Conservation (phyloP, 2,329 filamentous ascomycete species). For the Endothia cerciana region DNA sequence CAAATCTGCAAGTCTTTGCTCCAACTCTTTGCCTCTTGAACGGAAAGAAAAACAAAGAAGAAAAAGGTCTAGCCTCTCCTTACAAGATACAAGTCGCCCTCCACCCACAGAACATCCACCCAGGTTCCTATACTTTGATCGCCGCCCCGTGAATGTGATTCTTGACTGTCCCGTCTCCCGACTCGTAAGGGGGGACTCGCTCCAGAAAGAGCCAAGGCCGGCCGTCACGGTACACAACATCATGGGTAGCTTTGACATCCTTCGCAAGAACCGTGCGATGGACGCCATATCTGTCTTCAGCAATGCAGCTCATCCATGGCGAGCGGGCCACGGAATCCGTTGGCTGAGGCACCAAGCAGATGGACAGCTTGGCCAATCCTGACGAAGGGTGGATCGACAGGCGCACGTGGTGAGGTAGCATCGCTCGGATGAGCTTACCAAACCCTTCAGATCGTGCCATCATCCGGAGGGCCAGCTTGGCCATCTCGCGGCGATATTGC, state of each 20-base stretch:
- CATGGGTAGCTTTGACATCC: not conserved
- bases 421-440: not conserved
- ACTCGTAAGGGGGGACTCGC: not conserved
- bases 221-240: not conserved
- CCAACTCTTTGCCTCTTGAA: too few relatives aligned
- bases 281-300: not conserved
- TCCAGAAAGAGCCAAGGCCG: not conserved
- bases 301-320: slow-evolving; percentile 1
- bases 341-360: not conserved
- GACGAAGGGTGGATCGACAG: not conserved
- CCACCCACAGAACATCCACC: not conserved
- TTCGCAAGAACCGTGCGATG: not conserved
- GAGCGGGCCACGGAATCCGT: not conserved
- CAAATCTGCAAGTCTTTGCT: too few relatives aligned
- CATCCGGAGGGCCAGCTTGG: not conserved
- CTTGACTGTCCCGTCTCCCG: not conserved
- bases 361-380: not conserved
- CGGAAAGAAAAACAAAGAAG: too few relatives aligned
- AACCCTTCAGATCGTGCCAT: not conserved
- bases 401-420: not conserved
- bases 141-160: not conserved
- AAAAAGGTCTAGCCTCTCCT: not conserved
- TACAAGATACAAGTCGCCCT: not conserved
- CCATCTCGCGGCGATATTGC: not conserved
- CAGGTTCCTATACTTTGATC: not conserved